Conservation (phyloP, 345 rosid genomes). For the Cardiospermum halicacabum region DNA sequence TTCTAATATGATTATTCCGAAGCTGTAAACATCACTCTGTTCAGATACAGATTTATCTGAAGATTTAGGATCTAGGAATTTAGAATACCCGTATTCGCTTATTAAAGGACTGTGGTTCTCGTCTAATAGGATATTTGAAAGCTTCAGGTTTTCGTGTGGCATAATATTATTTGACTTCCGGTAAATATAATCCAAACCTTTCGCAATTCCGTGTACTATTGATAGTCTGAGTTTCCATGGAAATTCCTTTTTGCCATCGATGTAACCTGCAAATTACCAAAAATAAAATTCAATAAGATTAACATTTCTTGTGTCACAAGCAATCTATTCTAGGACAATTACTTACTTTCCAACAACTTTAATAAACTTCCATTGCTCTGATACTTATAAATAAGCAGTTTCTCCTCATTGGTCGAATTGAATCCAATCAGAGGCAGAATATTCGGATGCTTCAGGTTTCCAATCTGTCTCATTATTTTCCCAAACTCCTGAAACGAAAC, state of each 20-base stretch:
- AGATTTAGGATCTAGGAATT: conserved; percentile 34
- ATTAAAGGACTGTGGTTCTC: conserved; percentile 40
- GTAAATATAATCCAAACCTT: conserved; percentile 44
- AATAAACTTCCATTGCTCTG: conserved; percentile 54
- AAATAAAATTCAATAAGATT: neutral
- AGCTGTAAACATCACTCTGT: conserved; percentile 48
- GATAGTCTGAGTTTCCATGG: conserved; percentile 51
- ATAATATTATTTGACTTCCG: conserved; percentile 27
- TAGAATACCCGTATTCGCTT: conserved; percentile 42
- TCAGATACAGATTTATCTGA: conserved; percentile 42
- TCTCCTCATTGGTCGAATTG: conserved; percentile 40
- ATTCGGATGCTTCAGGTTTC: conserved; percentile 54
- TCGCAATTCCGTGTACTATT: conserved; percentile 44
- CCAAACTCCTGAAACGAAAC: conserved; percentile 39
- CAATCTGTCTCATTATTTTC: conserved; percentile 37
- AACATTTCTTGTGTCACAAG: too few species aligned
- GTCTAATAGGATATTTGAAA: conserved; percentile 46
- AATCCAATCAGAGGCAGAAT: conserved; percentile 47
- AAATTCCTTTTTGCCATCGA: conserved; percentile 44
- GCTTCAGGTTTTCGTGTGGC: conserved; percentile 61
- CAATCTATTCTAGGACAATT: neutral
- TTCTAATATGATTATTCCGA: conserved; percentile 47
- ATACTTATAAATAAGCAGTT: conserved; percentile 52
- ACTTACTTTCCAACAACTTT: conserved; percentile 40
- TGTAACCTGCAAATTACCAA: conserved; percentile 33